phyloP scores from a whole-genome alignment of 2,329 filamentous ascomycete species.

The Myriosclerotinia duriaeana region DNA sequence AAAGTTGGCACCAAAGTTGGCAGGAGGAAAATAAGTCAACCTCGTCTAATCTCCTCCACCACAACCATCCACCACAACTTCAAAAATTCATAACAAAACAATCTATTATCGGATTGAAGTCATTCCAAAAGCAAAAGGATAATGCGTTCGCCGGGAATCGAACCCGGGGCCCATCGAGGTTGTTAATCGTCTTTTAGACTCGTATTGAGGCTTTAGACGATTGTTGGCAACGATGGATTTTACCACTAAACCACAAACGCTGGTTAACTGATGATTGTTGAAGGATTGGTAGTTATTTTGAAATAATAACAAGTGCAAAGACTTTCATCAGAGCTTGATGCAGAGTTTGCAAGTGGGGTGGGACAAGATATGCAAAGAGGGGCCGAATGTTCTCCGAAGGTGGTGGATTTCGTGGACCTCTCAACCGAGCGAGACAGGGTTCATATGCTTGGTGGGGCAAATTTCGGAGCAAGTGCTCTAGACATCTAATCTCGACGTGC shows the following conservation, averaged over 20 bases:
- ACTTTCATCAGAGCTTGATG: neutral
- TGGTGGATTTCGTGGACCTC: neutral
- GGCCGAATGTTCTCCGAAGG: constrained; percentile 3
- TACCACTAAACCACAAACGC: constrained; percentile 27
- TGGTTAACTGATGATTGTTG: constrained; percentile 24
- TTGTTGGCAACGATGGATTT: constrained; percentile 25
- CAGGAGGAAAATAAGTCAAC: neutral
- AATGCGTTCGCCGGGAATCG: constrained; percentile 39
- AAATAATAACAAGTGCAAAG: neutral
- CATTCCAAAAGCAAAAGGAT: constrained; percentile 19
- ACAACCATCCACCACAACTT: neutral
- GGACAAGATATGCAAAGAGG: neutral
- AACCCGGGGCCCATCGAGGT: constrained; percentile 39
- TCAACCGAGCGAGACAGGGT: constrained; percentile 15
- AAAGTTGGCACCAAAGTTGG: neutral
- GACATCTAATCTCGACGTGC: neutral
- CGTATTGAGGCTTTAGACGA: too few species aligned
- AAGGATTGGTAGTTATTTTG: fast-evolving
- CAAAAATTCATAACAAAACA: neutral
- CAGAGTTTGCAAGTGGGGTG: neutral
- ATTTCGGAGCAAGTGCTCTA: constrained; percentile 5
- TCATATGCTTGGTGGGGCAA: neutral
- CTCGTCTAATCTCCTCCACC: neutral
- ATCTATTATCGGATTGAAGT: neutral
- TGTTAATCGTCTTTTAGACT: too few species aligned